Conservation (phyloP, 208 protist species). For the Acanthamoeba triangularis region DNA sequence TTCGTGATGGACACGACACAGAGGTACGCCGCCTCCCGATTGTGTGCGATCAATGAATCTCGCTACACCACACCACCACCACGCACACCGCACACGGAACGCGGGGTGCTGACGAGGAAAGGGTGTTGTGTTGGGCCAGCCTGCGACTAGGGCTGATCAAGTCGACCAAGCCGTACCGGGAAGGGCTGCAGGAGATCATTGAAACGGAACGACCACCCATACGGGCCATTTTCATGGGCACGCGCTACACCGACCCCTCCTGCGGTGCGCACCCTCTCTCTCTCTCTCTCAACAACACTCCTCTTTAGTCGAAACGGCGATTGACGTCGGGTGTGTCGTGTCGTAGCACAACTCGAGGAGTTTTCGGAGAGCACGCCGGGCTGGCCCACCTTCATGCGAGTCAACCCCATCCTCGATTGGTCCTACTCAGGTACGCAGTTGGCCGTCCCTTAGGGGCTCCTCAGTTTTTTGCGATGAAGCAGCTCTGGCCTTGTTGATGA, state of each 20-base stretch:
- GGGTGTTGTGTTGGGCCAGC: neutral
- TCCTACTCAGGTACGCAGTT: constrained; percentile 55
- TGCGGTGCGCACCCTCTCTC: neutral
- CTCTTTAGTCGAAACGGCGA: neutral
- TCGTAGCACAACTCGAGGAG: neutral
- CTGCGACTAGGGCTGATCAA: constrained; percentile 46
- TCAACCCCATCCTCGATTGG: constrained; percentile 87
- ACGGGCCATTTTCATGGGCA: constrained; percentile 81
- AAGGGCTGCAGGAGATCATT: constrained; percentile 63
- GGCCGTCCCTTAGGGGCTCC: too few species aligned
- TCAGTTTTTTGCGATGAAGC: too few species aligned
- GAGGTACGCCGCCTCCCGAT: neutral
- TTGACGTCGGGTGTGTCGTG: neutral
- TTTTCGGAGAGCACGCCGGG: constrained; percentile 1
- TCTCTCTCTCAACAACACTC: neutral
- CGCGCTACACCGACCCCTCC: constrained; percentile 80
- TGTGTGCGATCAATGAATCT: neutral
- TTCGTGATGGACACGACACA: constrained; percentile 23
- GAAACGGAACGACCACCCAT: constrained; percentile 36
- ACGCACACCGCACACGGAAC: neutral
- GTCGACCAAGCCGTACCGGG: constrained; percentile 7
- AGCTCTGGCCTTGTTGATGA: neutral
- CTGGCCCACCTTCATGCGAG: constrained; percentile 84
- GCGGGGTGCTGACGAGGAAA: too few species aligned
- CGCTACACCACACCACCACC: neutral